Percentiles rank a stretch among this genome's conserved stretches.
These are phyloP conservation scores for Oleoguttula mirabilis DNA, from an alignment of 495 filamentous ascomycete species.

Conservation along the genomic window DNA sequence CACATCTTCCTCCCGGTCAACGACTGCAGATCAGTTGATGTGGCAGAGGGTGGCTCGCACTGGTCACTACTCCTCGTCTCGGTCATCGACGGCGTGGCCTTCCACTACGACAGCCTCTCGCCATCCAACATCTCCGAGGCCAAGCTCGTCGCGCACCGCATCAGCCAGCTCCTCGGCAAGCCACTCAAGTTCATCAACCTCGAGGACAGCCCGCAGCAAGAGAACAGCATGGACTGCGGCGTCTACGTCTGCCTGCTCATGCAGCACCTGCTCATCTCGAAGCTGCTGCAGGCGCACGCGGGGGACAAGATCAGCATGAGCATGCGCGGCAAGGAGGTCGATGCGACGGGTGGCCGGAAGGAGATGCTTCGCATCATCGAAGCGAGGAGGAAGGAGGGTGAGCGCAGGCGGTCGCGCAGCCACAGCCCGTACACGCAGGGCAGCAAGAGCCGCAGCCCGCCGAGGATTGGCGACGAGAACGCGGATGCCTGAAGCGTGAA, in stretches of 20 bases:
- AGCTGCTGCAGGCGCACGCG: slow-evolving; percentile 62
- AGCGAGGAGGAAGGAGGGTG: slow-evolving; percentile 66
- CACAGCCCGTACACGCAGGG: slow-evolving; percentile 21
- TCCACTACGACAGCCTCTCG: slow-evolving; percentile 90
- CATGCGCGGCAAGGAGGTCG: slow-evolving; percentile 65
- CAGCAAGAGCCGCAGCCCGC: slow-evolving; percentile 23
- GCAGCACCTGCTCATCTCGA: slow-evolving; percentile 72
- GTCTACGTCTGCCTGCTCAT: slow-evolving; percentile 93
- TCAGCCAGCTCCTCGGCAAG: slow-evolving; percentile 51
- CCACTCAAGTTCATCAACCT: slow-evolving; percentile 61
- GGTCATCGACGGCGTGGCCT: slow-evolving; percentile 76
- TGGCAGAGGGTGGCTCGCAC: slow-evolving; percentile 81
- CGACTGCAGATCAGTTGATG: slow-evolving; percentile 61
- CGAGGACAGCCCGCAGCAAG: slow-evolving; percentile 77
- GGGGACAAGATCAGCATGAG: slow-evolving; percentile 86
- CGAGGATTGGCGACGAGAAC: slow-evolving; percentile 29
- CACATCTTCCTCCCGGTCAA: slow-evolving; percentile 98
- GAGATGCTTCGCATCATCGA: slow-evolving; percentile 85
- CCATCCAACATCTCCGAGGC: slow-evolving; percentile 68
- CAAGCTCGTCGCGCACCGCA: slow-evolving; percentile 45
- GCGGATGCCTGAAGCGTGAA: slow-evolving; percentile 1
- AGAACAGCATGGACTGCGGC: slow-evolving; percentile 86
- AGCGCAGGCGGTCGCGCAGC: slow-evolving; percentile 45
- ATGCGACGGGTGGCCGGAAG: slow-evolving; percentile 63
- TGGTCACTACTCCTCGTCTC: slow-evolving; percentile 91